Base-by-base conservation (phyloP, 495 filamentous ascomycete genomes). In the Choiromyces venosus region DNA sequence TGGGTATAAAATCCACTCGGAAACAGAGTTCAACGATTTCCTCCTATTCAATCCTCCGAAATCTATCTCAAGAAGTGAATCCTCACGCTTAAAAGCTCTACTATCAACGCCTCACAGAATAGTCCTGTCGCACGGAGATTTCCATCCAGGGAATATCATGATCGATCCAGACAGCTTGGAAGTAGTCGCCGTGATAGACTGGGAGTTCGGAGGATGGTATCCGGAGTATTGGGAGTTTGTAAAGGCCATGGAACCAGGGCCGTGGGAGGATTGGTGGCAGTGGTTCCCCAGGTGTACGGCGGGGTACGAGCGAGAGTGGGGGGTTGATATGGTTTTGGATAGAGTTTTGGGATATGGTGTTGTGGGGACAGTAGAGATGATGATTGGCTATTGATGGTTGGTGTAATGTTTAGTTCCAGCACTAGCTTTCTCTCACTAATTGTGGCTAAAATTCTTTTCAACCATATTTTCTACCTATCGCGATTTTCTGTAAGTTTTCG, bases 171-270 rank as follows among this genome's bases (percentile, higher is more conserved):
- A 74, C 42, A 79, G 82, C 9, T 70, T 84, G 16, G 74, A 82
- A 69, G 83, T 84, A 37, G 75, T 68, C 4, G 79, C 70, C 29
- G 74, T 82, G 46, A 67, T 84, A 69, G 82, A 82, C 70, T 85
- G 82, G 83, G 83, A 83, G 68, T 72, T 80, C 70, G 75, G 78
- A 39, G 82, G 83, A 18, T 82, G 75, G 70, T 85, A 84, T 69
- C 82, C 83, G 44, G 79, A 82, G 73, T 82, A 83, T 70, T 84
- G 82, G 83, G 82, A 83, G 70, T 76, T 84, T 77, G 80, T 81
- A 6, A 83, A 83, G 73, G 81, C 83, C 65, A 74, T 76, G 46
- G 46, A 56, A 9, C 46, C 46, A 14, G 46, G 46, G 46, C 46
- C 46, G 46, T 56, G 46, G 46, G n/a, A 29, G 12, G n/a, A 56